Base-by-base conservation (phyloP, 2,329 filamentous ascomycete species). In the Calonectria fujianensis region DNA sequence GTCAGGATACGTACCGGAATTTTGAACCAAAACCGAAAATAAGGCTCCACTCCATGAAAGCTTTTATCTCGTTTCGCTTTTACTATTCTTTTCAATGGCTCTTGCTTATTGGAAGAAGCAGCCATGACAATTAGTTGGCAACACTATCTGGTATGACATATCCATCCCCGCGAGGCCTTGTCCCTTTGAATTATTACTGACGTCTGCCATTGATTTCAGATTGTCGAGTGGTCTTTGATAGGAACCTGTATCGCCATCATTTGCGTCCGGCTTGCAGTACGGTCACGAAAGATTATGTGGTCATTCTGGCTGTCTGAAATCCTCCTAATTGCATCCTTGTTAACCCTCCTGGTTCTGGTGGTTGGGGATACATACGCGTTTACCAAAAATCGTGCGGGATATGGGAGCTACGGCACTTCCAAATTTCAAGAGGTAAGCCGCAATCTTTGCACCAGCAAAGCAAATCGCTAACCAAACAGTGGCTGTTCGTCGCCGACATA, bases 361-460 rank as follows among this genome's bases (percentile, higher is more conserved):
- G 24, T 61, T 29, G 57, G 57, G 9, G 57, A 61, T 29, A 61
- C 57, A 11, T 61, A 61, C 8, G 39, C 57, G 10, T 61, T 61
- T 29, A 14, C n/a, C 4, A 61, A 18, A 6, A 61, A 61, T n/a
- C 35, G 41, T 29, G 57, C 57, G 13, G 57, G 57, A 16, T 61
- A 37, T 4, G n/a, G 24, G 14, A 63, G 35, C 37, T 63, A 63
- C 3, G 37, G 37, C 35, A 63, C 57, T 18, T 1, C 57, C 24
- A 5, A 63, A 18, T 63, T 63, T 6, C 57, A 63, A 11, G 32
- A 37, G 24, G 57, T 39, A 20, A 2, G 57, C 29, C 20, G 2
- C 20, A 39, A 39, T 5, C 16, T 1, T 24, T 14, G 1, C 8
- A 9, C 1, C 16, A 24, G 3, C 10, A 27, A 37, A 2, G 4